Conservation (phyloP, 805 yeast species). For the Spathaspora hagerdaliae region DNA sequence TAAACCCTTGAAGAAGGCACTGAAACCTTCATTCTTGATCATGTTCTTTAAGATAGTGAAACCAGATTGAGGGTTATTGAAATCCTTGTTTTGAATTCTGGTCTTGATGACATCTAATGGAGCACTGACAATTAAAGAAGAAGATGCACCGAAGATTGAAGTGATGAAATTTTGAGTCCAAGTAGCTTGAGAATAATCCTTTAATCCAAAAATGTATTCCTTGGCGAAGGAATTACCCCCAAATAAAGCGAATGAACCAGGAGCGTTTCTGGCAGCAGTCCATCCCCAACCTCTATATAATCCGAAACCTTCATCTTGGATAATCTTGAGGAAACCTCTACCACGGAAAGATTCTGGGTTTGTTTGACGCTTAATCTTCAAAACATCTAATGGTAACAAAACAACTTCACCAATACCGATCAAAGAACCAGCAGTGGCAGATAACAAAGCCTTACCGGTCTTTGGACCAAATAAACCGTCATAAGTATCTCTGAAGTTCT, state of each 20-base stretch:
- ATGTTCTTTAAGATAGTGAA: slow-evolving; percentile 89
- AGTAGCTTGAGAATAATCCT: slow-evolving; percentile 86
- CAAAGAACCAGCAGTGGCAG: slow-evolving; percentile 96
- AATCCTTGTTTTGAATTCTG: slow-evolving; percentile 94
- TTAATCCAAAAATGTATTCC: slow-evolving; percentile 84
- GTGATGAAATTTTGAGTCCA: slow-evolving; percentile 95
- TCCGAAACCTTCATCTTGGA: slow-evolving; percentile 88
- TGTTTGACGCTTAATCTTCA: slow-evolving; percentile 98
- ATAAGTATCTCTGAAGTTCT: slow-evolving; percentile 65
- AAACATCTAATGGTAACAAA: slow-evolving; percentile 89
- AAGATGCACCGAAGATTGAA: slow-evolving; percentile 94
- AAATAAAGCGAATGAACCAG: slow-evolving; percentile 95
- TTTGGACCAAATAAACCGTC: slow-evolving; percentile 83
- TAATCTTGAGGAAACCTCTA: slow-evolving; percentile 85
- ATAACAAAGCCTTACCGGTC: slow-evolving; percentile 94
- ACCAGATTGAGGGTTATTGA: slow-evolving; percentile 94
- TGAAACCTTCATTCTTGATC: slow-evolving; percentile 83
- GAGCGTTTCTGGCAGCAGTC: slow-evolving; percentile 99
- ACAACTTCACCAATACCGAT: slow-evolving; percentile 98
- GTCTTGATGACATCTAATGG: slow-evolving; percentile 98
- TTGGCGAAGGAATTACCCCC: slow-evolving; percentile 99
- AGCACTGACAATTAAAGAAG: slow-evolving; percentile 93
- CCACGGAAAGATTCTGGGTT: slow-evolving; percentile 99
- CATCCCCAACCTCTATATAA: slow-evolving; percentile 99
- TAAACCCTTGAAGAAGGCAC: slow-evolving; percentile 93